Conservation (phyloP, 2,329 filamentous ascomycete species). For the Lasiodiplodia citricola region DNA sequence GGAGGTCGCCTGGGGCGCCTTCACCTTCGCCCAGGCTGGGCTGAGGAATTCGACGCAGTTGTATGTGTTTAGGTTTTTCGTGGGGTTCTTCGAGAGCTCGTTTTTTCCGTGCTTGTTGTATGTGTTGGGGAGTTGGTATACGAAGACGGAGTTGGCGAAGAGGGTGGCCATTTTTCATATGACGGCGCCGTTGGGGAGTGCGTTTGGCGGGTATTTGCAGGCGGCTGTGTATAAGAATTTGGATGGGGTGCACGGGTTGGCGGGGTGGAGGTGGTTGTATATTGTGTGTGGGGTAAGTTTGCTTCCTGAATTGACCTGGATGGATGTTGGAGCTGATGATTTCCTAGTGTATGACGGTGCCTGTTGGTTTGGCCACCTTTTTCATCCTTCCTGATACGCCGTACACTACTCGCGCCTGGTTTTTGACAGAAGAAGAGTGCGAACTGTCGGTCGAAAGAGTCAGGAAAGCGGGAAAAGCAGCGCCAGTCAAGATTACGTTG, state of each 20-base stretch:
- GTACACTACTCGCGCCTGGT: slow-evolving; percentile 9
- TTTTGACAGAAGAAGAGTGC: neutral
- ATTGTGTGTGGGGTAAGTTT: slow-evolving; percentile 38
- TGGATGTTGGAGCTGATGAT: slow-evolving; percentile 34
- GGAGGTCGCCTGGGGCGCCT: neutral
- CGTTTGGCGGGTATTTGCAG: slow-evolving; percentile 44
- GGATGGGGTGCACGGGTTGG: slow-evolving; percentile 34
- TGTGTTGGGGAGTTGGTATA: slow-evolving; percentile 52
- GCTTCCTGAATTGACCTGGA: neutral
- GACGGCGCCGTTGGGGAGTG: slow-evolving; percentile 38
- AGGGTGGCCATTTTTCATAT: slow-evolving; percentile 42
- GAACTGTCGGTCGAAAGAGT: slow-evolving; percentile 11
- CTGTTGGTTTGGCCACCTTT: neutral
- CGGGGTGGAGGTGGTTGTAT: slow-evolving; percentile 40
- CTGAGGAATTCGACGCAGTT: neutral
- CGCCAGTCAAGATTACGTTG: slow-evolving; percentile 12
- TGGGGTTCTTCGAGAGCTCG: slow-evolving; percentile 40
- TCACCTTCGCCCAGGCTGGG: neutral
- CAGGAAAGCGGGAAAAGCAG: slow-evolving; percentile 1
- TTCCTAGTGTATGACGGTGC: neutral
- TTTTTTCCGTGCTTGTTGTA: slow-evolving; percentile 45
- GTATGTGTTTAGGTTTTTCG: slow-evolving; percentile 44
- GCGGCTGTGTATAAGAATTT: slow-evolving; percentile 40
- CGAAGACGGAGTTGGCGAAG: slow-evolving; percentile 41
- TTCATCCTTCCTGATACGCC: slow-evolving; percentile 14